Conservation (phyloP, 2,329 filamentous ascomycete genomes). For the Fragosphaeria purpurea region DNA sequence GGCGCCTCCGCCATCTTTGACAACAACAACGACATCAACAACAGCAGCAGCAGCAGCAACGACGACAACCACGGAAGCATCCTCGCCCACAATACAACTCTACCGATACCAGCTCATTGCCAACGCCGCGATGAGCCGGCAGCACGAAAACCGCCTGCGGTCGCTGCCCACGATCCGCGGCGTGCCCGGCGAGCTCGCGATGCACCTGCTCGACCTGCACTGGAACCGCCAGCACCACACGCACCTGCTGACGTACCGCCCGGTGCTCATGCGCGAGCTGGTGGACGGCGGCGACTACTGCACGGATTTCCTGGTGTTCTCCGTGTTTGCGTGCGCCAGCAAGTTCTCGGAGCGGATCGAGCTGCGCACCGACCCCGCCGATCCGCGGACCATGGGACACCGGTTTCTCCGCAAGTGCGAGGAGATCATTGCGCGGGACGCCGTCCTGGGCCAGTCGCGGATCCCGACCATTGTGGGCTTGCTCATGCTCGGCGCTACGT, state of each 20-base stretch:
- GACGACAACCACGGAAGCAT: background rate
- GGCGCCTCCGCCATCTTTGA: background rate
- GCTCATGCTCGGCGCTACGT: slow-evolving; percentile 18
- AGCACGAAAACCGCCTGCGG: slow-evolving; percentile 7
- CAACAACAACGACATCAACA: too few species aligned
- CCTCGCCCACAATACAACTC: background rate
- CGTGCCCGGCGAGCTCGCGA: slow-evolving; percentile 20
- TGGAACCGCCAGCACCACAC: slow-evolving; percentile 29
- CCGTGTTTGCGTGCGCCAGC: slow-evolving; percentile 22
- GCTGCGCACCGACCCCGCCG: slow-evolving; percentile 10
- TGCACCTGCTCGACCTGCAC: slow-evolving; percentile 28
- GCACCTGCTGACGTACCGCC: slow-evolving; percentile 28
- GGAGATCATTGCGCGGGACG: slow-evolving; percentile 13
- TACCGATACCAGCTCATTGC: slow-evolving; percentile 7
- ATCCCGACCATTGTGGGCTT: slow-evolving; percentile 19
- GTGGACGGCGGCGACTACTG: slow-evolving; percentile 23
- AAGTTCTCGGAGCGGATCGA: slow-evolving; percentile 18
- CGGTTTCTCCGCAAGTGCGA: slow-evolving; percentile 18
- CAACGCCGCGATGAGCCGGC: slow-evolving; percentile 8
- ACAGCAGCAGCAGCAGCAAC: background rate
- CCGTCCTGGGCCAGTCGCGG: slow-evolving; percentile 12
- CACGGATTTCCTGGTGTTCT: slow-evolving; percentile 28
- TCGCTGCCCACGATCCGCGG: slow-evolving; percentile 10
- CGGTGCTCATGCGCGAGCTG: slow-evolving; percentile 27
- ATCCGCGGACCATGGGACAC: slow-evolving; percentile 15